Conservation (phyloP, 345 rosid genomes). For the Rhodamnia rubescens region DNA sequence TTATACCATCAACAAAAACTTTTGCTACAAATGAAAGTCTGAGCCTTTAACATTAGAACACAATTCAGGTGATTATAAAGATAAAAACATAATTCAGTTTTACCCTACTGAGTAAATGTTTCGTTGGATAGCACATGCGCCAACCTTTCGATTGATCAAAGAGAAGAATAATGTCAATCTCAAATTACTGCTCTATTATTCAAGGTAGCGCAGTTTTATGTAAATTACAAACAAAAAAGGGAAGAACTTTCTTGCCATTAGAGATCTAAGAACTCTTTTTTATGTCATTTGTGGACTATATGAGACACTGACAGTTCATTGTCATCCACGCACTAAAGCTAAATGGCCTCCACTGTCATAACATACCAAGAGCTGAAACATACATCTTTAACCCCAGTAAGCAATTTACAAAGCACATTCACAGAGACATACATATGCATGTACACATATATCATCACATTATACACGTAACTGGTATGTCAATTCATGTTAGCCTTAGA, state of each 20-base stretch:
- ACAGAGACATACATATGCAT: not conserved
- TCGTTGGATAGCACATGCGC: not conserved
- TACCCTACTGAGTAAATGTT: not conserved
- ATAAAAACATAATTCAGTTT: not conserved
- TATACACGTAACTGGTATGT: not conserved
- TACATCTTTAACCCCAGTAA: not conserved
- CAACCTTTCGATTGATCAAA: not conserved
- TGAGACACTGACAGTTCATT: not conserved
- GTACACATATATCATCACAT: not conserved
- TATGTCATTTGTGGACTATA: not conserved
- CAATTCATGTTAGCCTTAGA: not conserved
- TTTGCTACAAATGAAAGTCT: not conserved
- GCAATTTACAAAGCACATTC: not conserved
- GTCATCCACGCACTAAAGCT: not conserved
- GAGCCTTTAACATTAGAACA: not conserved
- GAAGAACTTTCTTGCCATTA: not conserved
- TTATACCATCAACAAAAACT: not conserved
- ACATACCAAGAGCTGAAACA: not conserved
- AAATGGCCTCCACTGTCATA: not conserved
- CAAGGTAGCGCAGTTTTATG: not conserved
- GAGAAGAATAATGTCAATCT: not conserved
- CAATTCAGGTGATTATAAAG: no score
- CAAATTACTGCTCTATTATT: not conserved
- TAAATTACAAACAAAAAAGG: not conserved
- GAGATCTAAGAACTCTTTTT: not conserved